These are phyloP conservation scores for Cordyceps pruinosa DNA, from an alignment of 2,329 filamentous ascomycete genomes.

Conservation along the genomic window DNA sequence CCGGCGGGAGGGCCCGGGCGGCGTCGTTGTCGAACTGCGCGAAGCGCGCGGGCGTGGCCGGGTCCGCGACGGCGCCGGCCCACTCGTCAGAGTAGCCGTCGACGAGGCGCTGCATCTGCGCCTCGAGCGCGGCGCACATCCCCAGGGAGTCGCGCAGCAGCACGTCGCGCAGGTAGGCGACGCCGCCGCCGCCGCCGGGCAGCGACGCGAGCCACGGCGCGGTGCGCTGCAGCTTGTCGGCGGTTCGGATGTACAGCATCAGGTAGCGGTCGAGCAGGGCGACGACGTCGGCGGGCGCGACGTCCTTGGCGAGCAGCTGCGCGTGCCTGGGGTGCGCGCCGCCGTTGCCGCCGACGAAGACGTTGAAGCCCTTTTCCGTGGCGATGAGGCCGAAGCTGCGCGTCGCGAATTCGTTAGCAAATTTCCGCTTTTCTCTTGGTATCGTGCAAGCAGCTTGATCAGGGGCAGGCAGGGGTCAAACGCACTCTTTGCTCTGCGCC, in stretches of 20 bases:
- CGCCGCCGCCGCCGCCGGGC: slow-evolving; percentile 76
- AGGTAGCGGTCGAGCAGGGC: slow-evolving; percentile 83
- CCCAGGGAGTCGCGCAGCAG: slow-evolving; percentile 80
- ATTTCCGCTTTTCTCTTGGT: too few relatives aligned
- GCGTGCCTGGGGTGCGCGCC: slow-evolving; percentile 78
- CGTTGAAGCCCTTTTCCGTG: slow-evolving; percentile 88
- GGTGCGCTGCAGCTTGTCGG: slow-evolving; percentile 82
- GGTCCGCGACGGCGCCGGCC: slow-evolving; percentile 71
- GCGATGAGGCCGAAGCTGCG: slow-evolving; percentile 78
- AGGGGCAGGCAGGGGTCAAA: slow-evolving; percentile 7
- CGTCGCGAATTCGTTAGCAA: neutral
- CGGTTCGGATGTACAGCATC: slow-evolving; percentile 89
- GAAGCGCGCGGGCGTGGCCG: slow-evolving; percentile 63
- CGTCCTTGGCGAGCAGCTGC: slow-evolving; percentile 79
- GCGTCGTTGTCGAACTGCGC: slow-evolving; percentile 76
- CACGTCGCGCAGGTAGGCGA: slow-evolving; percentile 75
- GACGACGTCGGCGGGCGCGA: slow-evolving; percentile 73
- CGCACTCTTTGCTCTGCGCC: slow-evolving; percentile 83
- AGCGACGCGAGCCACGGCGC: slow-evolving; percentile 81
- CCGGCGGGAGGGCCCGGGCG: slow-evolving; percentile 67
- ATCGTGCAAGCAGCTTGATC: too few relatives aligned
- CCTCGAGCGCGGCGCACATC: slow-evolving; percentile 75
- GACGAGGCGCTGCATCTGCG: slow-evolving; percentile 81
- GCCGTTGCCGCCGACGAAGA: slow-evolving; percentile 85
- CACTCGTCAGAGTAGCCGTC: slow-evolving; percentile 86